Evolutionary conservation across 129 eudicot species (phyloP).

Genomic region (Saposhnikovia divaricata): DNA sequence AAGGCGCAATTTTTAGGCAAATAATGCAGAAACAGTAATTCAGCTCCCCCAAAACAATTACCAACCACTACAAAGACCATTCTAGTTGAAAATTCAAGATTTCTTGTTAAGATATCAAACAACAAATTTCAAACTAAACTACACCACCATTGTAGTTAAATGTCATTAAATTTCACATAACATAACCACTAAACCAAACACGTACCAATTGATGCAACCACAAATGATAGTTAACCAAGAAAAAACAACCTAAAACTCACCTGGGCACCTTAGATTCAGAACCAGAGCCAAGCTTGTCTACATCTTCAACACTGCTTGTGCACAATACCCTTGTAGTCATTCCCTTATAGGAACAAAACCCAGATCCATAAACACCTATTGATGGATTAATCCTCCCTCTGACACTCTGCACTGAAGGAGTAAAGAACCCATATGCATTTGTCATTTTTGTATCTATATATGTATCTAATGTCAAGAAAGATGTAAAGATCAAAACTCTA

Average conservation of each 20-base stretch:
- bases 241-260: slow-evolving; percentile 17
- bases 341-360: slow-evolving; percentile 27
- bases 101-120: not conserved
- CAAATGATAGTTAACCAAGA: not conserved
- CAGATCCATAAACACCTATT: slow-evolving; percentile 32
- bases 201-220: not conserved
- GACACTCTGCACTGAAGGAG: slow-evolving; percentile 30
- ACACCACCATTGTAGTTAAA: not conserved
- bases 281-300: slow-evolving; percentile 22
- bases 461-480: too few relatives aligned
- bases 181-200: slow-evolving; percentile 1
- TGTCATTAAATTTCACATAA: not conserved
- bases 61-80: not conserved
- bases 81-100: not conserved
- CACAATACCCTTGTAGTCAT: slow-evolving; percentile 38
- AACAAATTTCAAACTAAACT: slow-evolving; percentile 2
- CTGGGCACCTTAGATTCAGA: slow-evolving; percentile 47
- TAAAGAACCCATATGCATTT: slow-evolving; percentile 53
- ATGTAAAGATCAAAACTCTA: slow-evolving; percentile 18
- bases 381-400: slow-evolving; percentile 33
- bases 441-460: slow-evolving; percentile 32
- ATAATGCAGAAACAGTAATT: not conserved
- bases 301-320: slow-evolving; percentile 37
- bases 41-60: not conserved
- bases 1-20: not conserved